Base-by-base conservation (phyloP, 164 flowering plant genomes). In the Annona cherimola region DNA sequence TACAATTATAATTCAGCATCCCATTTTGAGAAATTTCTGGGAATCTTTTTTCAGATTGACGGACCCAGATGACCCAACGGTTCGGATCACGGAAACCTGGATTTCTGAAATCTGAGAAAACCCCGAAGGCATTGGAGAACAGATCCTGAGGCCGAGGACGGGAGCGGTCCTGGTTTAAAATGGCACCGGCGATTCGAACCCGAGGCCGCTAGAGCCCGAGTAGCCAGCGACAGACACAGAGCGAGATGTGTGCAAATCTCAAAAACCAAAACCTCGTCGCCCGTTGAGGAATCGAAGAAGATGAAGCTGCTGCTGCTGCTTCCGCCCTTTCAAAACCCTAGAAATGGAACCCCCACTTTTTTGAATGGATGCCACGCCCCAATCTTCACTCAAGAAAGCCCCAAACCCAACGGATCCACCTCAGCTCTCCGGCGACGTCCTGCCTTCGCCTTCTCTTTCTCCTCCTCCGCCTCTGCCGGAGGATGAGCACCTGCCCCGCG, bases 361-460 rank as follows among this genome's bases (percentile, higher is more conserved):
- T 19, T 69, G 73, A 61, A 70, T 61, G 66, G 73, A 45, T 61
- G 26, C 64, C 72, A 45, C 7, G 43, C 59, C 35, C 63, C 11
- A n/a, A 40, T 59, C 1, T 50, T 16, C 57, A 50, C 14, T 9
- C 14, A 50, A 50, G 57, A 16, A 42, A 43, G 35, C 64, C n/a
- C 26, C 54, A 43, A 20, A 42, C 16, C 57, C 41, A 62, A 20
- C 55, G 66, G 73, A 70, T 70, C 73, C 55, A 45, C 57, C 50
- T 44, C 26, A 62, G 9, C 44, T 35, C 66, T 61, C 42, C 45
- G 73, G 66, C 66, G 55, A 19, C 73, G 62, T 64, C 16, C 11
- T 44, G 11, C 41, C 16, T 64, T 64, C 67, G 67, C 67, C n/a
- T 44, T 12, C 41, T 64, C 26, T 26, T 26, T 26, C 16, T 64